Conservation (phyloP, 140 eudicot species). For the Oenanthe javanica region DNA sequence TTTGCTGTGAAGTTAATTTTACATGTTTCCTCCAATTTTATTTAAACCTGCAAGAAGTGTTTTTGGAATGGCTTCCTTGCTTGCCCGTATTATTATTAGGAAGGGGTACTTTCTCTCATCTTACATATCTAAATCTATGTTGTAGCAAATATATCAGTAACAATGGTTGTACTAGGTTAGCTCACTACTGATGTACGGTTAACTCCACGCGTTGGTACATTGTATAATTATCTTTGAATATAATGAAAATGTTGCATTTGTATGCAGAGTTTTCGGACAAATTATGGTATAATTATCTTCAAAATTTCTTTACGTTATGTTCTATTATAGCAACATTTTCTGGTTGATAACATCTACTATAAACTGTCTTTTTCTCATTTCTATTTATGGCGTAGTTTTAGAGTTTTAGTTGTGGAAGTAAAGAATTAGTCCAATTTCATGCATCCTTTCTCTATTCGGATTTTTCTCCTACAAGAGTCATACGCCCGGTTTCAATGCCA, state of each 20-base stretch:
- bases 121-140: neutral
- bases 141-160: neutral
- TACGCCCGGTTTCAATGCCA: too few relatives aligned
- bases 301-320: too few relatives aligned
- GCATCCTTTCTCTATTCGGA: neutral
- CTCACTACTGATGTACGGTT: neutral
- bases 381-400: neutral
- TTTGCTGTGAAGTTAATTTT: neutral
- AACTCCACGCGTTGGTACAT: neutral
- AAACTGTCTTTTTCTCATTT: neutral
- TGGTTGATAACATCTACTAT: neutral
- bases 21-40: neutral
- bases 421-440: neutral
- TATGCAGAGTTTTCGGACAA: neutral
- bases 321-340: neutral
- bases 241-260: neutral
- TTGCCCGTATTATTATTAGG: neutral
- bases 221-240: neutral
- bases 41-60: neutral
- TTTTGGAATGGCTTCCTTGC: neutral
- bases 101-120: neutral
- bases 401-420: neutral
- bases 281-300: neutral
- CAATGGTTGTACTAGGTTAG: neutral
- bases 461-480: neutral